Conservation (phyloP, 1,284 basidiomycete species). For the Athelia psychrophila region DNA sequence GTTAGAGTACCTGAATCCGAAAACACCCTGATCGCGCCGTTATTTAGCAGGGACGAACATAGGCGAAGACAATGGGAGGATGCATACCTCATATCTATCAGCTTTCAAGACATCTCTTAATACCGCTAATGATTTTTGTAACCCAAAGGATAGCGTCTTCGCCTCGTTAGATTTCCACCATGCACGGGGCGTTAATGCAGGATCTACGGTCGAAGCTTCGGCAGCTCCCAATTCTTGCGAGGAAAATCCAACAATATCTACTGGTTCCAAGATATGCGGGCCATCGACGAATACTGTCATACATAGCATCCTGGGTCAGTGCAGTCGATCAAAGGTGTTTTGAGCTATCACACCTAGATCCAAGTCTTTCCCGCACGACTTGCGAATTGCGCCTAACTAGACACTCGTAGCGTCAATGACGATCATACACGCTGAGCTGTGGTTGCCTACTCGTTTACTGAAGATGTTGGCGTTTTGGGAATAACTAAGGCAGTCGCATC, state of each 20-base stretch:
- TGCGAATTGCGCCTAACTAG: constrained; percentile 74
- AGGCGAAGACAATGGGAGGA: neutral
- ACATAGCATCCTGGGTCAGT: constrained; percentile 2
- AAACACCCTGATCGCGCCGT: constrained; percentile 60
- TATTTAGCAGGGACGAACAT: too few relatives aligned
- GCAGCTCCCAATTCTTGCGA: constrained; percentile 53
- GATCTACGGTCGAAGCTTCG: constrained; percentile 52
- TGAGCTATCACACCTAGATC: constrained; percentile 54
- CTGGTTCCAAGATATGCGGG: constrained; percentile 70
- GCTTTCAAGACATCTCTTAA: constrained; percentile 48
- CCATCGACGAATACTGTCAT: constrained; percentile 77
- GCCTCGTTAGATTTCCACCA: constrained; percentile 62
- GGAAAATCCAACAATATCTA: constrained; percentile 56
- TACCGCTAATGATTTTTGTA: constrained; percentile 38
- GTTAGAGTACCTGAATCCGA: constrained; percentile 67
- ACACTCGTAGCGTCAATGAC: constrained; percentile 3
- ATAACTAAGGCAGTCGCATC: constrained; percentile 69
- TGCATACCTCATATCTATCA: constrained; percentile 57
- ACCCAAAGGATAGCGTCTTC: too few relatives aligned
- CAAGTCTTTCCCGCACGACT: constrained; percentile 63
- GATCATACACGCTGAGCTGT: constrained; percentile 1
- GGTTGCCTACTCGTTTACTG: constrained; percentile 62
- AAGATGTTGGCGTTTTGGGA: constrained; percentile 81
- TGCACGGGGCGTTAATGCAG: constrained; percentile 67
- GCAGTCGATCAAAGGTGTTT: neutral